Evolutionary conservation across 2,329 filamentous ascomycete genomes (phyloP), one percentile per base, ranked within the genome.

Genomic region (Aspergillus persii): DNA sequence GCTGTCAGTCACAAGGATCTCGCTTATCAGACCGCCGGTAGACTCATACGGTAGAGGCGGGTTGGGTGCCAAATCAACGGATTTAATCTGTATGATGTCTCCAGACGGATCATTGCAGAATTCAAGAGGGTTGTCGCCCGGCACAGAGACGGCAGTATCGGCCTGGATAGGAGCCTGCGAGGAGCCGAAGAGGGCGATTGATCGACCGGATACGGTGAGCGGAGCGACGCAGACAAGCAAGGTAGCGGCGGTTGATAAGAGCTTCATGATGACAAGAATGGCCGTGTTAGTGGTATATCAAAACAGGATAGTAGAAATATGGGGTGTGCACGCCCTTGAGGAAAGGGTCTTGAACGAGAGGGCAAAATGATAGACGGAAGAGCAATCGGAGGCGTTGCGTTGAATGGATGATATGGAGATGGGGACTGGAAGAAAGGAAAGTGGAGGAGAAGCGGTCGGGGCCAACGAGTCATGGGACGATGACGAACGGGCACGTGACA

Each of bases 81-180:
- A 85, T 64, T 92, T 81, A 69, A 99, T 92, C 48, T 80, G 79
- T 66, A 97, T 80, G 58, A 93, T 84, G 74, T 97, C 87, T 54
- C 86, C 75, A 52, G 77, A 76, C 59, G 91, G 90, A 62, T 90
- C 83, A 59, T 80, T 79, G 65, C 95, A 99, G 78, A 90, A 91
- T 71, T 86, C 81, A 60, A 99, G 83, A 31, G 95, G 94, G 72
- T 94, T 96, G 53, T 94, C 82, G 74, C 95, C 93, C 1, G 91
- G 88, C 15, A 97, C 89, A 65, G 87, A 84, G 50, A 84, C 78
- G 29, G 80, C 80, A 59, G 80, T 80, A 53, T 80, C 76, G 8
- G 27, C 18, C 59, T 81, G 74, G 58, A 81, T 76, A 46, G 82
- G 75, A 63, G 81, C 79, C 71, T 84, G 80, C 50, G 79, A 77